Percentiles rank a stretch among this genome's conserved stretches.
Evolutionary conservation across 805 yeast genomes (phyloP).

Genomic region (Blastobotrys robertii): DNA sequence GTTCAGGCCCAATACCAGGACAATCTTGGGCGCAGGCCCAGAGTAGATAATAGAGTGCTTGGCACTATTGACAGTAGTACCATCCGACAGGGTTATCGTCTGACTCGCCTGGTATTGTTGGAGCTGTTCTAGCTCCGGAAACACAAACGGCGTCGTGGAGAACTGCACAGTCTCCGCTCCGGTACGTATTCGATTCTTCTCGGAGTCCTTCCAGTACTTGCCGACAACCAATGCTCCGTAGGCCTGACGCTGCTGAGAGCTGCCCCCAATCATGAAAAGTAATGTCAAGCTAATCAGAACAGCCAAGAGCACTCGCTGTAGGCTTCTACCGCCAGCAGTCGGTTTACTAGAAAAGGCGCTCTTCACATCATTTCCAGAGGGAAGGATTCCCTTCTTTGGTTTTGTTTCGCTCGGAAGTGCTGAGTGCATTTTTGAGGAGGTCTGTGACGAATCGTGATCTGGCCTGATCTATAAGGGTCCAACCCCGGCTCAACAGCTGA

Average conservation of each 20-base stretch:
- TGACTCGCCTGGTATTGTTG: slow-evolving; percentile 22
- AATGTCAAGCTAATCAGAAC: neutral
- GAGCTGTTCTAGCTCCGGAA: slow-evolving; percentile 19
- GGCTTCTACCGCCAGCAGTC: too few relatives aligned
- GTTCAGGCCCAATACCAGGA: slow-evolving; percentile 73
- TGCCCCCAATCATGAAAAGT: too few relatives aligned
- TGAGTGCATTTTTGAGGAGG: too few relatives aligned
- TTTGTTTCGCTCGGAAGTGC: slow-evolving; percentile 8
- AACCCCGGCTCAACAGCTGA: too few relatives aligned
- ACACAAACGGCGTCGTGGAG: slow-evolving; percentile 12
- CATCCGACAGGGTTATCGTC: slow-evolving; percentile 17
- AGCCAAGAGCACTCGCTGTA: neutral
- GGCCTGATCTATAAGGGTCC: too few relatives aligned
- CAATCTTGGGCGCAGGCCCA: slow-evolving; percentile 28
- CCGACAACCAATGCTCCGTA: too few relatives aligned
- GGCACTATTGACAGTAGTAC: slow-evolving; percentile 13
- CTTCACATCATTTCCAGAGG: too few relatives aligned
- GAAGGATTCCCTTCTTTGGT: too few relatives aligned
- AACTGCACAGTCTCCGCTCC: slow-evolving; percentile 10
- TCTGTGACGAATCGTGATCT: too few relatives aligned
- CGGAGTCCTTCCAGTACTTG: neutral
- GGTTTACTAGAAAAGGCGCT: too few relatives aligned
- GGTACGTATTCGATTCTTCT: slow-evolving; percentile 5
- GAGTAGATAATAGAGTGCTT: slow-evolving; percentile 16
- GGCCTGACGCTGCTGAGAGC: neutral